Conservation (phyloP, 2,329 filamentous ascomycete species). For the Aureobasidium leucospermi region DNA sequence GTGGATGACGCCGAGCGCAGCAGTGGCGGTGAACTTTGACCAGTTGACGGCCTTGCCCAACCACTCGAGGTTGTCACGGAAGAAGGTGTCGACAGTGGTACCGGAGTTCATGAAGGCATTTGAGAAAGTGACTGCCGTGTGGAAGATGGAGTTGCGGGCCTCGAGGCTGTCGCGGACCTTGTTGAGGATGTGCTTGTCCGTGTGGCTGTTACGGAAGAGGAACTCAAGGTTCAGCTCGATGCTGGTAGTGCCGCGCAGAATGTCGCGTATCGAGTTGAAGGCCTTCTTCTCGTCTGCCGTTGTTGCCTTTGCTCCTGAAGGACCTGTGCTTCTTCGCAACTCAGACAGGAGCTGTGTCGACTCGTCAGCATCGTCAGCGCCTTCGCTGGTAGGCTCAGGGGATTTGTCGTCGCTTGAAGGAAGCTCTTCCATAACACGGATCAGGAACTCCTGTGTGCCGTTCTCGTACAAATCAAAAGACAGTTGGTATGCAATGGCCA, state of each 20-base stretch:
- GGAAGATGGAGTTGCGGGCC: slow-evolving; percentile 95
- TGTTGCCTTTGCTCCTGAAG: slow-evolving; percentile 21
- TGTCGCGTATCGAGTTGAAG: slow-evolving; percentile 50
- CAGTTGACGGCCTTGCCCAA: slow-evolving; percentile 97
- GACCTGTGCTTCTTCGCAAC: slow-evolving; percentile 46
- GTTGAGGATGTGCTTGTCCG: slow-evolving; percentile 86
- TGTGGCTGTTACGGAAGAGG: slow-evolving; percentile 89
- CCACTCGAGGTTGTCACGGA: slow-evolving; percentile 97
- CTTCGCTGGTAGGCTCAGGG: slow-evolving; percentile 31
- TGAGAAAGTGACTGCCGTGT: slow-evolving; percentile 92
- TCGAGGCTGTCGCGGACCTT: slow-evolving; percentile 94
- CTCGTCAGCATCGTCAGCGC: slow-evolving; percentile 45
- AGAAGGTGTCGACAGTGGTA: slow-evolving; percentile 96
- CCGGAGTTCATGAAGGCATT: slow-evolving; percentile 99
- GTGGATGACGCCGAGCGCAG: slow-evolving; percentile 92
- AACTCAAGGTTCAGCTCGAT: slow-evolving; percentile 96
- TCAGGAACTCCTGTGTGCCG: slow-evolving; percentile 91
- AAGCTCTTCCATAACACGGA: slow-evolving; percentile 77
- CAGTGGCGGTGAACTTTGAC: slow-evolving; percentile 98
- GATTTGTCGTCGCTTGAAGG: slow-evolving; percentile 49
- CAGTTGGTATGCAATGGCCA: slow-evolving; percentile 90
- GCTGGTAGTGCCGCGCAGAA: slow-evolving; percentile 81
- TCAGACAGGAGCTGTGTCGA: slow-evolving; percentile 52
- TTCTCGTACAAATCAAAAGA: slow-evolving; percentile 98
- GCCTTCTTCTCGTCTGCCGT: slow-evolving; percentile 47